Base-by-base conservation (phyloP, 192 early-diverging fungal genomes). In the Backusella parvicylindrica region DNA sequence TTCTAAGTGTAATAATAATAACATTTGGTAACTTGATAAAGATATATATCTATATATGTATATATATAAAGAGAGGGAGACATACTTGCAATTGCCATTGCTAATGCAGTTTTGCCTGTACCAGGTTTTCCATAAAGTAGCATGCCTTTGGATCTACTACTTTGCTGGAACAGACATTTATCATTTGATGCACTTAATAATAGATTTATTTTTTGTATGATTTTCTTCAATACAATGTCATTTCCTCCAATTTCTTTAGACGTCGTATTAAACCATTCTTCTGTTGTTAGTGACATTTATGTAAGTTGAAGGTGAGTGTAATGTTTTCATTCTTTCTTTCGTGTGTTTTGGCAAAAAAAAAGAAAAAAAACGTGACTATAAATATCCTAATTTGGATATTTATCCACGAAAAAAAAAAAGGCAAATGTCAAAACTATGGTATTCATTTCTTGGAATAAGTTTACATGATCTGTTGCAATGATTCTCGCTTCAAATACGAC, bases 81-180 rank as follows among this genome's bases (percentile, higher is more conserved):
- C 71, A 69, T 63, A 77, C 79, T 74, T 16, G 85, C 82, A 33
- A 88, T 66, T 50, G 73, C 38, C 2, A 80, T 78, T 40, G 87
- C 85, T 12, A 88, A 70, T 30, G 66, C 73, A 32, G 85, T 88
- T 73, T 88, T 88, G 36, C 87, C 87, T 13, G 82, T 85, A 5
- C 87, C 87, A n/a, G 87, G 87, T 31, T 75, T 83, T 31, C 87
- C 87, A 60, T 60, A 81, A 12, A 88, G 49, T 36, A 86, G 33
- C 26, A 83, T 75, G 6, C 87, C 87, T 60, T 86, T 88, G 13
- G 72, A 41, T 60, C 53, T 60, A 12, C 50, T 28, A 56, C 53
- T 60, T 28, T 11, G 53, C 21, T 60, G 53, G 11, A 60, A 60
- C 8, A 60, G 28, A 9, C 53, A 60, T 28, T 60, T 60, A 23